Evolutionary conservation across 2,329 filamentous ascomycete genomes (phyloP), one percentile per base, ranked within the genome.

Genomic region (Stachybotrys chartarum): DNA sequence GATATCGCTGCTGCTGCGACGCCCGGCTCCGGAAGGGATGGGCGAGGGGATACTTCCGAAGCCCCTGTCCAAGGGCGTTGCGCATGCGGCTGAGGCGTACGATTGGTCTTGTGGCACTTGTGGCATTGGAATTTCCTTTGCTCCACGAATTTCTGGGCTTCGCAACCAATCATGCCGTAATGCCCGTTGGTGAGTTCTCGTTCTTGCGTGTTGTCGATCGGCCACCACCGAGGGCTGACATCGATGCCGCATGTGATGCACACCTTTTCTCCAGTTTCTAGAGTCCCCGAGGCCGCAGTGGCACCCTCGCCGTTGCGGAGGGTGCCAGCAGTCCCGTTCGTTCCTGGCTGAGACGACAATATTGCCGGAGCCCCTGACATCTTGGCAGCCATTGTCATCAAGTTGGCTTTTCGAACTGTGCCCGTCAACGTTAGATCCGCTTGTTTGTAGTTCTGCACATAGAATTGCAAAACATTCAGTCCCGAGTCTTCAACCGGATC

Each of bases 361-460:
- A 64, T 50, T 3, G 59, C 54, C 10, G 57, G 72, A 63, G 70
- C 65, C 35, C 68, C 65, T 3, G 72, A 70, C 64, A 72, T 73
- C 67, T 86, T 90, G 12, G 82, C 81, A 31, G 82, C 83, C 52
- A 82, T 79, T 55, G 83, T 84, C 66, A 87, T 82, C 47, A 94
- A 80, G 57, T 90, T 94, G 24, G 94, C 93, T 72, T 96, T 97
- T 54, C 94, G 87, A 24, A 94, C 90, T 17, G 93, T 97, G 31
- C 94, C 94, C 3, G 92, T 97, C 63, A 97, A 75, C 3, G 89
- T 84, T 46, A 93, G 81, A 68, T 99, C 94, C 8, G 94, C 93
- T 72, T 97, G 93, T 71, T 99, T 99, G 77, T 91, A 97, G 56
- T 87, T 91, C 61, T 87, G 87, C 49, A 88, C 90, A 68, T 89